A percentile compares a stretch with the other conserved stretches of the same genome.
Conservation (phyloP, 139 green algal genomes). For the Pleodorina starrii region DNA sequence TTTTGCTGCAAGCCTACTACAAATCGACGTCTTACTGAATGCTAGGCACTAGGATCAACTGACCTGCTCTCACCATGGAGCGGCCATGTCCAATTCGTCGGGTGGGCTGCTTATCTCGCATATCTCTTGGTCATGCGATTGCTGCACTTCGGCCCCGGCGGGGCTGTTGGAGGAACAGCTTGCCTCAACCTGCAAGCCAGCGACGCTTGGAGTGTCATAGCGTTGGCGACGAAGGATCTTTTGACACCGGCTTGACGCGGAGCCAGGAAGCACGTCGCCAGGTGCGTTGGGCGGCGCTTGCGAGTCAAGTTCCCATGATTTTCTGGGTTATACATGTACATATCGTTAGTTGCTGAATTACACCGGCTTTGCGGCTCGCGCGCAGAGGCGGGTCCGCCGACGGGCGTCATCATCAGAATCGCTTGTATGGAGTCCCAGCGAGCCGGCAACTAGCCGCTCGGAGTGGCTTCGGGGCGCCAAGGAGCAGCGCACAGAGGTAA, state of each 20-base stretch:
- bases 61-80: background rate
- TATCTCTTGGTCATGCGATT: background rate
- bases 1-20: conserved; percentile 17
- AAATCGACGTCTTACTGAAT: background rate
- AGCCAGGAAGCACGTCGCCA: conserved; percentile 6
- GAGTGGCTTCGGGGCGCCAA: conserved; percentile 28
- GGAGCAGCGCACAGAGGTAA: background rate
- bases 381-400: background rate
- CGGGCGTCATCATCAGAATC: background rate
- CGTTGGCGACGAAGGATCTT: background rate
- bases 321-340: too few relatives aligned
- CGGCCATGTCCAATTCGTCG: background rate
- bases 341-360: too few relatives aligned
- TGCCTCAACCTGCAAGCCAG: background rate
- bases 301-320: background rate
- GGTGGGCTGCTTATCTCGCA: background rate
- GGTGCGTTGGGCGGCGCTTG: background rate
- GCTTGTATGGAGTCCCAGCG: background rate
- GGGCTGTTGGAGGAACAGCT: background rate
- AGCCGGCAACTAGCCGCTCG: background rate
- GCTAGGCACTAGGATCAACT: background rate
- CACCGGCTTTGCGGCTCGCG: background rate
- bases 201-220: background rate
- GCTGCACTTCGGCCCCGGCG: background rate
- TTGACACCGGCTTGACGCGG: conserved; percentile 20